Percentiles rank a stretch among this genome's conserved stretches.
Evolutionary conservation across 345 rosid species (phyloP).

Genomic region (Pelargonium nanum): DNA sequence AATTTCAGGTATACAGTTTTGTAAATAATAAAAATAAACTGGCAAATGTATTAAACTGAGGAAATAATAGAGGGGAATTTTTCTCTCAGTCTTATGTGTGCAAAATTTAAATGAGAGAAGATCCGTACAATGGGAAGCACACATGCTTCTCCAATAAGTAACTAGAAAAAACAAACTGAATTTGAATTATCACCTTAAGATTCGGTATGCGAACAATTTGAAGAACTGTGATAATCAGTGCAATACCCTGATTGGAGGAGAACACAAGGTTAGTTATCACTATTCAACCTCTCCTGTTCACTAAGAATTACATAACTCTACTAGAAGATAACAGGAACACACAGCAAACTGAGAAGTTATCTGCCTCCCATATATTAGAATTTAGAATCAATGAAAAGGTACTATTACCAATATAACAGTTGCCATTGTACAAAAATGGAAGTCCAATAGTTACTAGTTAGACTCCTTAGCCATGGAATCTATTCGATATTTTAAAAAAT

Average conservation of each 20-base stretch:
- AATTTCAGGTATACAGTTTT: too few species aligned
- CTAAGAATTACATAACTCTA: not conserved
- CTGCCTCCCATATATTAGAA: not conserved
- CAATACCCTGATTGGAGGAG: slow-evolving; percentile 56
- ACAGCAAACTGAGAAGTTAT: too few species aligned
- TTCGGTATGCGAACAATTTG: slow-evolving; percentile 90
- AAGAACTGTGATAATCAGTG: slow-evolving; percentile 89
- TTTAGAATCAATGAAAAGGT: not conserved
- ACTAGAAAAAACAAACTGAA: slow-evolving; percentile 2
- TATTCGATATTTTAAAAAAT: too few species aligned
- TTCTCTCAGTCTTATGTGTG: not conserved
- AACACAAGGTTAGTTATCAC: slow-evolving; percentile 9
- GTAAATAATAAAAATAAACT: too few species aligned
- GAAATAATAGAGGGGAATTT: not conserved
- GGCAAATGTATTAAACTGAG: not conserved
- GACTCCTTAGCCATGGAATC: too few species aligned
- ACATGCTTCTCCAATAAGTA: not conserved
- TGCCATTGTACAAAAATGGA: not conserved
- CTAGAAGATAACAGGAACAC: not conserved
- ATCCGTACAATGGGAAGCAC: not conserved
- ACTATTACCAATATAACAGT: too few species aligned
- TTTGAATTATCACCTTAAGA: slow-evolving; percentile 56
- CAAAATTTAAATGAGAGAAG: not conserved
- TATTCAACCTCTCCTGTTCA: not conserved
- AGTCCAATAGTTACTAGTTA: not conserved